Percentiles rank a stretch among this genome's conserved stretches.
These are phyloP conservation scores for Chaetomiaceae sp. DNA, from an alignment of 2,329 filamentous ascomycete species.

Conservation along the genomic window DNA sequence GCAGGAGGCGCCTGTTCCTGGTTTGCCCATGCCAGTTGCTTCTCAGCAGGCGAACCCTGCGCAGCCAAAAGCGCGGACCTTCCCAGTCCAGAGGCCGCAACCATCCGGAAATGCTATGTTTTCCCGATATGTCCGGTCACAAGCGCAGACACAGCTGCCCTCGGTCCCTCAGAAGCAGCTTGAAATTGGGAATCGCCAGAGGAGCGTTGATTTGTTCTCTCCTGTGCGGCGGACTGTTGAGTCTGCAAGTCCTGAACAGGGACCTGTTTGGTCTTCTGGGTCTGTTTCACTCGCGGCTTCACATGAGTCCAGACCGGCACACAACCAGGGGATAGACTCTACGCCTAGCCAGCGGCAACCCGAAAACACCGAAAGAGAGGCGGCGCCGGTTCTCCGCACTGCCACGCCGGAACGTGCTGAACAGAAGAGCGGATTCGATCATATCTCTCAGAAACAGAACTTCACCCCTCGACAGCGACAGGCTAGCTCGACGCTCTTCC, in stretches of 20 bases:
- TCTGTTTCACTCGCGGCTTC: conserved; percentile 30
- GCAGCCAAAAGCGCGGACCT: background rate
- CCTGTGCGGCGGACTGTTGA: conserved; percentile 21
- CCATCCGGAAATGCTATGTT: conserved; percentile 9
- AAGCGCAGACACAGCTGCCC: background rate
- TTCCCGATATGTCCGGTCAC: conserved; percentile 3
- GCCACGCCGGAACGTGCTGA: background rate
- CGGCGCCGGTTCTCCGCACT: background rate
- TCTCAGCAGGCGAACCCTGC: conserved; percentile 1
- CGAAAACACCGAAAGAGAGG: background rate
- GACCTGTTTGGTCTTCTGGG: conserved; percentile 12
- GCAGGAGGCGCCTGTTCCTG: conserved; percentile 14
- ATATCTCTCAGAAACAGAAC: conserved; percentile 42
- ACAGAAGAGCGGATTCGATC: conserved; percentile 24
- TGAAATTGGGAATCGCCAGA: conserved; percentile 6
- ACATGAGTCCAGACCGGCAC: conserved; percentile 24
- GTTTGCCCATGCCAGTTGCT: conserved; percentile 10
- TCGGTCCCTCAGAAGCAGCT: conserved; percentile 10
- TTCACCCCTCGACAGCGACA: conserved; percentile 40
- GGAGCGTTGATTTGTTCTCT: conserved; percentile 24
- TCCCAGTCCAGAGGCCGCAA: background rate
- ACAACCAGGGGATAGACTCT: conserved; percentile 43
- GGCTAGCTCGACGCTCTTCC: conserved; percentile 33
- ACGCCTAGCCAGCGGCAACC: conserved; percentile 35
- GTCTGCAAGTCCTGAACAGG: background rate